phyloP scores from a whole-genome alignment of 176 grass and related monocot genomes.

The Bonia amplexicaulis region DNA sequence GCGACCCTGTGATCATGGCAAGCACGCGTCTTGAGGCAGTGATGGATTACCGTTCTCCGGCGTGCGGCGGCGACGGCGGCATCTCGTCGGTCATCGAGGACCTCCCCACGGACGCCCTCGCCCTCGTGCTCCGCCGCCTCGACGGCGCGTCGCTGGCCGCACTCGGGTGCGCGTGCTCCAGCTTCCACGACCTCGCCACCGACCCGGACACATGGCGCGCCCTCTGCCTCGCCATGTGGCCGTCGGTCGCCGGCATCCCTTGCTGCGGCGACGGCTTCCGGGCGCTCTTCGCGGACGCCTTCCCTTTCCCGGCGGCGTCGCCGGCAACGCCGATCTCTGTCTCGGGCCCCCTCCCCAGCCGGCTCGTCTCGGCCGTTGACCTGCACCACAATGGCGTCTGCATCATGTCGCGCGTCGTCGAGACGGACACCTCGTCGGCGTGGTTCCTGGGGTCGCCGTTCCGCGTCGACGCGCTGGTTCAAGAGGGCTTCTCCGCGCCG shows the following conservation, averaged over 20 bases:
- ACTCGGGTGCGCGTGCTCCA: conserved; percentile 44
- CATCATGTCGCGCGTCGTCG: conserved; percentile 60
- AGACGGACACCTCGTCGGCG: conserved; percentile 46
- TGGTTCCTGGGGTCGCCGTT: conserved; percentile 79
- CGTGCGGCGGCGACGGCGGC: background rate
- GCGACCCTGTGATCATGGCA: background rate
- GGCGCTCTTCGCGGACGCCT: conserved; percentile 68
- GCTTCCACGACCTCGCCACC: conserved; percentile 47
- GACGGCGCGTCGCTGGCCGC: conserved; percentile 76
- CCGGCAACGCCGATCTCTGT: background rate
- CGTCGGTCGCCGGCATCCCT: conserved; percentile 39
- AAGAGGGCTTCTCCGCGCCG: conserved; percentile 40
- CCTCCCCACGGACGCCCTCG: conserved; percentile 63
- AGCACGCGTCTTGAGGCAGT: background rate
- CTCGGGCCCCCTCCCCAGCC: background rate
- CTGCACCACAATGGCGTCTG: conserved; percentile 42
- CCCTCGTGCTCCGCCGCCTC: conserved; percentile 47
- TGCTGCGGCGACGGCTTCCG: conserved; percentile 5
- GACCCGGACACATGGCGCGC: conserved; percentile 51
- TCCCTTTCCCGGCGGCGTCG: conserved; percentile 48
- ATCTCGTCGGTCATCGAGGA: conserved; percentile 38
- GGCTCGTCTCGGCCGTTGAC: conserved; percentile 78
- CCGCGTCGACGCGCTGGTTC: conserved; percentile 65
- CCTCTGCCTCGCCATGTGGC: conserved; percentile 68
- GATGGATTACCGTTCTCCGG: background rate